Conservation (phyloP, 2,329 filamentous ascomycete species). For the Aureobasidium pullulans region DNA sequence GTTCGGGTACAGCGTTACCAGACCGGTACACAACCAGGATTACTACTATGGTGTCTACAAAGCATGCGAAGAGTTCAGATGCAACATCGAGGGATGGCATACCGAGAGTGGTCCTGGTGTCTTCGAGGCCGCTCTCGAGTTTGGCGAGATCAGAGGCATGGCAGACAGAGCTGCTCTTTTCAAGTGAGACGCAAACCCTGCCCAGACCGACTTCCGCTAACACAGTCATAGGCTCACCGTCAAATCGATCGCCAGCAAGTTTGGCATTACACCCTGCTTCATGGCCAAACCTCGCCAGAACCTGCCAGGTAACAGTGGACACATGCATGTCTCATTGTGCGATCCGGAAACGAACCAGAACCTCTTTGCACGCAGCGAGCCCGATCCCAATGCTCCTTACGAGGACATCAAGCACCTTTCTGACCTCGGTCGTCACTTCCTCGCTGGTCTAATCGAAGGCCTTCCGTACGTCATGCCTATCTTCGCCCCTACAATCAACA, state of each 20-base stretch:
- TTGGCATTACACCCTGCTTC: conserved; percentile 92
- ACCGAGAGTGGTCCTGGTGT: conserved; percentile 91
- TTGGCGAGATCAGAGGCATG: conserved; percentile 80
- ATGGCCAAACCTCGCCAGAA: conserved; percentile 96
- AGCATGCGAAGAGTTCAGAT: conserved; percentile 67
- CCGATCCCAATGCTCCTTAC: conserved; percentile 65
- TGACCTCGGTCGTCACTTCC: conserved; percentile 83
- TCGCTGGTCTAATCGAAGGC: conserved; percentile 81
- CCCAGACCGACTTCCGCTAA: background rate
- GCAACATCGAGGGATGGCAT: conserved; percentile 89
- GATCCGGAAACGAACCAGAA: conserved; percentile 69
- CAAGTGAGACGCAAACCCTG: conserved; percentile 51
- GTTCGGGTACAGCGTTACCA: conserved; percentile 88
- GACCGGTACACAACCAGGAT: conserved; percentile 81
- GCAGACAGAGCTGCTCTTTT: conserved; percentile 87
- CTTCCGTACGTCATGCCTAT: conserved; percentile 94
- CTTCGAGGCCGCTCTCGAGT: conserved; percentile 90
- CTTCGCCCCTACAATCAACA: conserved; percentile 90
- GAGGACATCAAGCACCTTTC: conserved; percentile 73
- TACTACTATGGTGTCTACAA: conserved; percentile 88
- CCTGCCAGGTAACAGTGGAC: conserved; percentile 87
- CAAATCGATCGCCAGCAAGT: conserved; percentile 78
- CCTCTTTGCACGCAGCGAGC: conserved; percentile 65
- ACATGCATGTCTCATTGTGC: conserved; percentile 88
- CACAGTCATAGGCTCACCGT: conserved; percentile 58